Evolutionary conservation across 2,329 filamentous ascomycete species (phyloP).

Genomic region (Coniochaeta sp.): DNA sequence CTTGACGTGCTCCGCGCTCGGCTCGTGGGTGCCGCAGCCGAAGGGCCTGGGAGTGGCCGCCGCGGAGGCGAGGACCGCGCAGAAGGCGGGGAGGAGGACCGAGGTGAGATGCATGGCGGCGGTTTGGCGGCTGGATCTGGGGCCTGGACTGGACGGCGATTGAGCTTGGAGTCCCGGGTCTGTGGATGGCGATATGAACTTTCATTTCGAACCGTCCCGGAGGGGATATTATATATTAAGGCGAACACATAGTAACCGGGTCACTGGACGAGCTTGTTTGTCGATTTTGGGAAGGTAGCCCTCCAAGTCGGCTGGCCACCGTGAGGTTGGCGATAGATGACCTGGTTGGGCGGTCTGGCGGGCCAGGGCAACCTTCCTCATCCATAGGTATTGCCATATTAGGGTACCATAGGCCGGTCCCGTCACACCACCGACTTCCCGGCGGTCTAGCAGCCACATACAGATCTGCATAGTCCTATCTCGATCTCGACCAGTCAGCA

Average conservation of each 20-base stretch:
- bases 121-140: background rate
- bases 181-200: background rate
- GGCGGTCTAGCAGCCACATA: background rate
- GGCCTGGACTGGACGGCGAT: too few relatives aligned
- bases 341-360: background rate
- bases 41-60: background rate
- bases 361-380: background rate
- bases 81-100: background rate
- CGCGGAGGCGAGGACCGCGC: constrained; percentile 1
- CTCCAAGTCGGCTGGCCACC: background rate
- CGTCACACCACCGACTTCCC: background rate
- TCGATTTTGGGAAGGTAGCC: background rate
- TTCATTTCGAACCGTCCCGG: background rate
- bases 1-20: constrained; percentile 16
- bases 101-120: constrained; percentile 6
- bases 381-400: too few relatives aligned
- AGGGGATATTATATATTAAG: background rate
- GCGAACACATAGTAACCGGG: background rate
- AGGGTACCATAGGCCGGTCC: background rate
- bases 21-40: constrained; percentile 18
- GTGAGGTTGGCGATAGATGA: background rate
- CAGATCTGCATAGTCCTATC: background rate
- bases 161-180: background rate
- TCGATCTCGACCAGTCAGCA: background rate
- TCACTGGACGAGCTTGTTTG: background rate